Base-by-base conservation (phyloP, 306 rosid species). In the Quercus wislizeni region DNA sequence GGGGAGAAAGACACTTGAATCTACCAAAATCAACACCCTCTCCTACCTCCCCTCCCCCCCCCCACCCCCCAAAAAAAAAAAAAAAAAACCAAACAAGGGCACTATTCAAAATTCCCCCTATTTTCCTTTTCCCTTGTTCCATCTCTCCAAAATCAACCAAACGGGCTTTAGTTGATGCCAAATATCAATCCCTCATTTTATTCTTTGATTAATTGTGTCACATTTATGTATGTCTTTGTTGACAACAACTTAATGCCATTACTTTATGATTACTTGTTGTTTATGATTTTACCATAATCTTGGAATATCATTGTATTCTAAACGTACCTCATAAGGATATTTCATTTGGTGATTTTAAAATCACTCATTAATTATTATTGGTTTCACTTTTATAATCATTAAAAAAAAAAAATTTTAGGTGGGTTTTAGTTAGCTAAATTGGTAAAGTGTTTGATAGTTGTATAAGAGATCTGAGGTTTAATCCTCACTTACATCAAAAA, bases 1-100 rank as follows among this genome's bases (percentile, higher is more conserved):
- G 1, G 12, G 2, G 46, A 41, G 3, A 8, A 8, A 41, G 2
- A 8, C 12, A 8, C 12, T 2, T 41, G 1, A 41, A 12, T 2
- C 11, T 41, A 41, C 2, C 46, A 38, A 38, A 38, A 38, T 38
- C 43, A 23, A 23, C 2, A 6, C 2, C 0, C 1, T 3, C 38
- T 0, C 23, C 23, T 21, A 0, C 23, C 9, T 0, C 2, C 10
- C 9, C 43, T 3, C 0, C 23, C 23, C 0, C 0, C 10, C 9
- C 43, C 11, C 0, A 0, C 23, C 23, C 23, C 23, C 23, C 23
- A 21, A 21, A 21, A 21, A 21, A 21, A 21, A 21, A 21, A 21
- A 21, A 21, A 21, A 21, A 21, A 0, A 7, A 38, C 46, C 46
- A 7, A 38, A 38, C 2, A 38, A 38, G 46, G 46, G 46, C 46